Evolutionary conservation across 2,329 filamentous ascomycete genomes (phyloP), one percentile per base, ranked within the genome.

Genomic region (Alternaria solani): DNA sequence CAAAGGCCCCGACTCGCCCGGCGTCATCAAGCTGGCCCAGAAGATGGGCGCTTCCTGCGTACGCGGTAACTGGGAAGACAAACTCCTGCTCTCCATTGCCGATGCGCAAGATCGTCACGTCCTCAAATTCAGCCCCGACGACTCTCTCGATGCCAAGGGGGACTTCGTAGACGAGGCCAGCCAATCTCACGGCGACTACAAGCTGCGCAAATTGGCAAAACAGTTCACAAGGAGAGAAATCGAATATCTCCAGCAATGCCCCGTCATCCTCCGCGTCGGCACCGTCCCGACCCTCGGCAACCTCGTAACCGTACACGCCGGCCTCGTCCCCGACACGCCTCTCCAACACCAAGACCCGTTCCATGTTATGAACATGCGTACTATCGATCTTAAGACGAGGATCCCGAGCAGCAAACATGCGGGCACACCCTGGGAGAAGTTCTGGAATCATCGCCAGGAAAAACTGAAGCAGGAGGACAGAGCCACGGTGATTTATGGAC

Each of bases 361-460:
- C 77, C 89, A 90, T 52, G 91, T 91, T 41, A 97, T 97, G 93
- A 95, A 93, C 74, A 96, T 99, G 92, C 88, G 93, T 57, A 91
- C 89, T 7, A 86, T 97, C 55, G 84, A 91, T 67, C 84, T 88
- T 18, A 80, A 83, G 11, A 88, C 87, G 11, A 84, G 87, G 60
- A 79, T 87, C 12, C 88, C 88, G 4, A 63, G 61, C 23, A 87
- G 81, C 54, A 81, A 81, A 64, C 82, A 70, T 63, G 78, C 75
- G 5, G 90, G 89, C 51, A 83, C 86, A 34, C 85, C 85, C 14
- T 96, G 92, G 92, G 84, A 88, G 52, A 85, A 89, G 78, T 75
- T 86, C 47, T 87, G 85, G 80, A 85, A 87, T 63, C 57, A 77
- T 46, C 66, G 70, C 7, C 75, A 79, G 65, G 65, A 71, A 51